Evolutionary conservation across 73 alveolate species (phyloP).

Genomic region (Paramecium biaurelia): DNA sequence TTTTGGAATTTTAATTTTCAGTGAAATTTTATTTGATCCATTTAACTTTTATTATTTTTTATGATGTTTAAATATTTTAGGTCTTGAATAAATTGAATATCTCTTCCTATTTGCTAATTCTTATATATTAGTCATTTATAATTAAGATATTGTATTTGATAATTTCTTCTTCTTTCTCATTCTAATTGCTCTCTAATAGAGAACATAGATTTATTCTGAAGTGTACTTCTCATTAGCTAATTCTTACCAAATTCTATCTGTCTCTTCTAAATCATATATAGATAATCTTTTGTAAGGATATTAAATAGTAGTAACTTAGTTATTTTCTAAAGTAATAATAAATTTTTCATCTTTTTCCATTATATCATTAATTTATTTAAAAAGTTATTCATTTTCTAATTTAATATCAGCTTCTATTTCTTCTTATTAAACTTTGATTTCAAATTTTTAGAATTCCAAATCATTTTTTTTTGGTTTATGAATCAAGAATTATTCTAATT

Average conservation of each 20-base stretch:
- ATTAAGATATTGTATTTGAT: background rate
- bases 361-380: background rate
- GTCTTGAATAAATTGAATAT: background rate
- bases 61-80: background rate
- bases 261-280: background rate
- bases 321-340: background rate
- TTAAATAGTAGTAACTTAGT: background rate
- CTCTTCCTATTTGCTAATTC: background rate
- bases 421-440: background rate
- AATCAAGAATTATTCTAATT: background rate
- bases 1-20: background rate
- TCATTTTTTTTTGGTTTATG: background rate
- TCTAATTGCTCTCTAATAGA: slow-evolving; percentile 34
- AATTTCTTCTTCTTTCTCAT: slow-evolving; percentile 6
- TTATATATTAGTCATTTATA: background rate
- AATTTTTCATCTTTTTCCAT: background rate
- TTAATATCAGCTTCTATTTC: background rate
- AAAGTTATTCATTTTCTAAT: background rate
- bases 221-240: background rate
- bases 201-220: background rate
- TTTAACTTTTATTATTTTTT: background rate
- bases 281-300: background rate
- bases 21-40: background rate
- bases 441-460: background rate
- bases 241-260: background rate